Conservation (phyloP, 495 filamentous ascomycete genomes). For the Penicillium ochrochloron region DNA sequence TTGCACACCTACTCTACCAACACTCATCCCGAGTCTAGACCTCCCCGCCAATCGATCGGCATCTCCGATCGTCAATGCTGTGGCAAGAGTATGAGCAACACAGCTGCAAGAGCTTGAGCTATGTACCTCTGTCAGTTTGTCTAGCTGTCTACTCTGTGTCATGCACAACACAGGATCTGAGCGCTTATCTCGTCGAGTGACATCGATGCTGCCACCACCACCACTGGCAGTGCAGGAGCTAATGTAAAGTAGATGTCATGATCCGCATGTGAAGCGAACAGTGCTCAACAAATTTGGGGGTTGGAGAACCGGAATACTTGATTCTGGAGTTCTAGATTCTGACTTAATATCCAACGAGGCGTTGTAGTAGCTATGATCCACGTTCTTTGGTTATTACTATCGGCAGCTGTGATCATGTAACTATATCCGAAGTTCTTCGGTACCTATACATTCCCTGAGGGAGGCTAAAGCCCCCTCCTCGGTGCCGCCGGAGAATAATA, state of each 20-base stretch:
- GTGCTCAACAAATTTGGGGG: conserved; percentile 18
- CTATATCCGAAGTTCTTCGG: not conserved
- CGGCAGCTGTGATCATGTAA: not conserved
- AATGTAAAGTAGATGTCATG: conserved; percentile 32
- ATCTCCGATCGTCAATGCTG: not conserved
- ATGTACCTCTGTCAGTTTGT: not conserved
- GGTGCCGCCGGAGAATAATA: not conserved
- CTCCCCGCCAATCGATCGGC: conserved; percentile 4
- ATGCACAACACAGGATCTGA: conserved; percentile 23
- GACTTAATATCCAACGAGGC: not conserved
- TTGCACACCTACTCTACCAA: not conserved
- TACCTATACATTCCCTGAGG: no score
- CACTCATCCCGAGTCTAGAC: conserved; percentile 14
- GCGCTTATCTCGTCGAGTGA: conserved; percentile 33
- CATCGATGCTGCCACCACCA: conserved; percentile 24
- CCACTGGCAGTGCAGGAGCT: conserved; percentile 25
- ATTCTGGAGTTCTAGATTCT: conserved; percentile 5
- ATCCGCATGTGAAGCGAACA: conserved; percentile 34
- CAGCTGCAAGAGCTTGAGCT: not conserved
- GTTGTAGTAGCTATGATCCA: not conserved
- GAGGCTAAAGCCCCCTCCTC: not conserved
- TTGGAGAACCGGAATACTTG: not conserved
- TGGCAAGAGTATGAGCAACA: not conserved
- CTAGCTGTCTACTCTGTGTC: not conserved
- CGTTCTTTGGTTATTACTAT: not conserved